phyloP scores from a whole-genome alignment of 352 stramenopile genomes.

The Pythium apleroticum region DNA sequence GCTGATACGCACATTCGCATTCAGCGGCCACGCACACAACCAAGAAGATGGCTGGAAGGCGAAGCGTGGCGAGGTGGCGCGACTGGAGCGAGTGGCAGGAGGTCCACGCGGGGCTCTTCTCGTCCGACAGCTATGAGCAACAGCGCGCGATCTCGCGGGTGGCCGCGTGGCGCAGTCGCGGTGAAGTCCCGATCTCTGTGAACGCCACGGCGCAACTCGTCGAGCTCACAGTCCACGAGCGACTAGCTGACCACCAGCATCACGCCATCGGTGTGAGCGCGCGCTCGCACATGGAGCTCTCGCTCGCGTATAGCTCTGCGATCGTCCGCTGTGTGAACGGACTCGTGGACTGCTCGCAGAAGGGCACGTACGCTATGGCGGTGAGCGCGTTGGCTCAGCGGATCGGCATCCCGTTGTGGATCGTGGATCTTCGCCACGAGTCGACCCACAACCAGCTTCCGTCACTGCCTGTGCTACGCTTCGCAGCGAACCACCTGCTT shows the following conservation, averaged over 20 bases:
- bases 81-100: conserved; percentile 80
- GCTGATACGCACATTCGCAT: conserved; percentile 4
- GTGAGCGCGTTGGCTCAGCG: conserved; percentile 80
- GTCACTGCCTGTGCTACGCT: conserved; percentile 84
- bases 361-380: conserved; percentile 68
- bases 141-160: conserved; percentile 62
- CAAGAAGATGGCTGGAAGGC: conserved; percentile 46
- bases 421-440: conserved; percentile 93
- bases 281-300: conserved; percentile 80
- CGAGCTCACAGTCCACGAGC: conserved; percentile 74
- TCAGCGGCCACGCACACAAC: background rate
- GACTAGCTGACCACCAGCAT: conserved; percentile 61
- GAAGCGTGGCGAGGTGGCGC: conserved; percentile 51
- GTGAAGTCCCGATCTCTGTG: conserved; percentile 76
- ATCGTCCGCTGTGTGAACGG: conserved; percentile 86
- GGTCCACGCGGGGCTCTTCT: conserved; percentile 64
- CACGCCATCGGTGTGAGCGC: conserved; percentile 67
- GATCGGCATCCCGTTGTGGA: conserved; percentile 91
- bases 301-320: conserved; percentile 59
- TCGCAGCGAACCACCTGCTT: conserved; percentile 85
- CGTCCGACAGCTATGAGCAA: conserved; percentile 39
- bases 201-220: conserved; percentile 73
- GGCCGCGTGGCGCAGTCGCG: conserved; percentile 64
- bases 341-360: conserved; percentile 78
- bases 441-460: conserved; percentile 93